Conservation (phyloP, 2,329 filamentous ascomycete genomes). For the Ploettnerulaceae sp. region DNA sequence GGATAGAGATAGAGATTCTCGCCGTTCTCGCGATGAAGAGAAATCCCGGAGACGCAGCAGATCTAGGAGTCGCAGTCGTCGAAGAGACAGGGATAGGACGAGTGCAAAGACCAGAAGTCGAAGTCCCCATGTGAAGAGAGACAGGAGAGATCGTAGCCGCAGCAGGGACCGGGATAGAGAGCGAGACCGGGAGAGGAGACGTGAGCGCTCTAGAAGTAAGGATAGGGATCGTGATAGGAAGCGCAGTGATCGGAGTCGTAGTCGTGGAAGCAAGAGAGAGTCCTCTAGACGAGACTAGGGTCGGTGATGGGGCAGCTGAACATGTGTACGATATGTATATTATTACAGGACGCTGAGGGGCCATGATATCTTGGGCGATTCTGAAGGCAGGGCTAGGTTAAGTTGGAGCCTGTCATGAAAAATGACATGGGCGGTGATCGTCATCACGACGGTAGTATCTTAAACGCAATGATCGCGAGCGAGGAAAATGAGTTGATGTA, state of each 20-base stretch:
- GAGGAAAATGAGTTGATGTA: too few species aligned
- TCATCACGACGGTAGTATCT: too few species aligned
- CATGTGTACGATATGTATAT: conserved; percentile 2
- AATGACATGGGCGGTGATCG: too few species aligned
- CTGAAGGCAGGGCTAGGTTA: too few species aligned
- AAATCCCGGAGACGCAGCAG: conserved; percentile 16
- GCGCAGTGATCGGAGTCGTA: conserved; percentile 10
- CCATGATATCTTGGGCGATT: too few species aligned
- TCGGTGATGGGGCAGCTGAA: too few species aligned
- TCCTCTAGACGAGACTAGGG: conserved; percentile 1
- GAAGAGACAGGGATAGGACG: conserved; percentile 20
- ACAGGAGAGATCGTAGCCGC: conserved; percentile 23
- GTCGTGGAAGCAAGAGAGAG: conserved; percentile 4
- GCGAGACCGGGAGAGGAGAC: conserved; percentile 18
- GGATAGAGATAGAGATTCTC: conserved; percentile 21
- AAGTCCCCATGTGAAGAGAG: conserved; percentile 15
- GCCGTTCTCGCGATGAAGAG: conserved; percentile 17
- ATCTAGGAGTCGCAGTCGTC: conserved; percentile 22
- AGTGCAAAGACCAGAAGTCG: conserved; percentile 19
- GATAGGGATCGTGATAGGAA: conserved; percentile 22
- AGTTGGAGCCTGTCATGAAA: too few species aligned
- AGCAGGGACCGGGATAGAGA: conserved; percentile 23
- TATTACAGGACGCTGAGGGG: too few species aligned
- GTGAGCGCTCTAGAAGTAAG: conserved; percentile 20
- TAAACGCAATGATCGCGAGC: too few species aligned